Evolutionary conservation across 192 early-diverging fungal species (phyloP).

Genomic region (Geosiphon pyriformis): DNA sequence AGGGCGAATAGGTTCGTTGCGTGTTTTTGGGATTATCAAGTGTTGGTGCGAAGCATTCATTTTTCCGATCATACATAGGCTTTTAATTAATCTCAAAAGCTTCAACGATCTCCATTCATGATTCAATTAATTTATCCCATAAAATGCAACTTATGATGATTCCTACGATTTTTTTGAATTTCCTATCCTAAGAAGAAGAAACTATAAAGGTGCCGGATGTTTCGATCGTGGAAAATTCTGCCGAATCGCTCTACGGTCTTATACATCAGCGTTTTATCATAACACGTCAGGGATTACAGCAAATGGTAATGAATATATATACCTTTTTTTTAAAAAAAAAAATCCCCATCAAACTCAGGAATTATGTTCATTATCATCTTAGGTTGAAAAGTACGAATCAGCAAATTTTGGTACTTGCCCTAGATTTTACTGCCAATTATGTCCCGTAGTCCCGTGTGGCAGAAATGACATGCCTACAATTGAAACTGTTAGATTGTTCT

Average conservation of each 20-base stretch:
- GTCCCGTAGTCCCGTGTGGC: conserved; percentile 64
- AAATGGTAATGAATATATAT: conserved; percentile 56
- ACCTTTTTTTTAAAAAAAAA: neutral
- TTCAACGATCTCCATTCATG: neutral
- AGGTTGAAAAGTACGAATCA: conserved; percentile 68
- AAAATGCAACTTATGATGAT: neutral
- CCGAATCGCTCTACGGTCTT: conserved; percentile 87
- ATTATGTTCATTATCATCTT: conserved; percentile 24
- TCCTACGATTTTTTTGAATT: neutral
- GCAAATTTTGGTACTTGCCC: conserved; percentile 76
- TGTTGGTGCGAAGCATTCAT: neutral
- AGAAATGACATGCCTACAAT: conserved; percentile 60
- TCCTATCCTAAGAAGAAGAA: conserved; percentile 38
- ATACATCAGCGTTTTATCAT: conserved; percentile 92
- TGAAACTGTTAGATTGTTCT: conserved; percentile 70
- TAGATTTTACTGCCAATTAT: conserved; percentile 59
- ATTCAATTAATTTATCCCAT: neutral
- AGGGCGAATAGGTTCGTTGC: neutral
- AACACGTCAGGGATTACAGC: conserved; percentile 77
- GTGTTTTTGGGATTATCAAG: neutral
- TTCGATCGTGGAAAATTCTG: conserved; percentile 73
- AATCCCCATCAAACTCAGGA: neutral
- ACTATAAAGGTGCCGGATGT: conserved; percentile 62
- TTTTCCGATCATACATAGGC: neutral
- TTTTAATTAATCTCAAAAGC: neutral